phyloP scores from a whole-genome alignment of 1,284 basidiomycete species.

The Phlebopus sp. region DNA sequence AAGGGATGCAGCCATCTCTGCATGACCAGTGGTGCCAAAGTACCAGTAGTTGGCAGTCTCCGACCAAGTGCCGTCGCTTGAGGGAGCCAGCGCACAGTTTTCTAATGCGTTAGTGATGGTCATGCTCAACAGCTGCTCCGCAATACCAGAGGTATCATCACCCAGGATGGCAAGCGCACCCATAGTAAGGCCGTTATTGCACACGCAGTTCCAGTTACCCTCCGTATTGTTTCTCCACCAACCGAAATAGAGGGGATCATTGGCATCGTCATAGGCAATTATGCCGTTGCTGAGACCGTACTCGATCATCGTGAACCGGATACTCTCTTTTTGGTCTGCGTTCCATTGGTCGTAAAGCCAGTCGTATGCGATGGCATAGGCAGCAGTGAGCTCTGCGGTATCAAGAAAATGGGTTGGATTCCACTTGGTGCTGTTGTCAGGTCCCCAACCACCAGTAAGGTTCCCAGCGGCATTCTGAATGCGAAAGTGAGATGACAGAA shows the following conservation, averaged over 20 bases:
- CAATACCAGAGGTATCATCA: constrained; percentile 78
- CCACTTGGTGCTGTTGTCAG: constrained; percentile 61
- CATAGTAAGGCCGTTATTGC: constrained; percentile 88
- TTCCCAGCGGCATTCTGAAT: constrained; percentile 71
- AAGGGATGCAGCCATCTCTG: constrained; percentile 88
- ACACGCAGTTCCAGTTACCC: constrained; percentile 98
- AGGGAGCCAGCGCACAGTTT: constrained; percentile 73
- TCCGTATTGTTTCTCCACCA: constrained; percentile 61
- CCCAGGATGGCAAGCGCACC: constrained; percentile 88
- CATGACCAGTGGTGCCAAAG: constrained; percentile 89
- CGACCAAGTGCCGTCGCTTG: constrained; percentile 87
- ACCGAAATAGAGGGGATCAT: constrained; percentile 40
- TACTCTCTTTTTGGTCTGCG: constrained; percentile 64
- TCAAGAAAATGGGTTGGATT: constrained; percentile 94
- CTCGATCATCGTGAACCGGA: constrained; percentile 74
- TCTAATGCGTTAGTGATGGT: constrained; percentile 74
- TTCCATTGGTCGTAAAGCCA: constrained; percentile 91
- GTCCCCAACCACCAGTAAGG: constrained; percentile 60
- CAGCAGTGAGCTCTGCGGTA: constrained; percentile 83
- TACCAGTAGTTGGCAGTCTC: constrained; percentile 98
- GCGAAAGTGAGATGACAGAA: constrained; percentile 25
- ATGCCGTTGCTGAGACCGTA: constrained; percentile 75
- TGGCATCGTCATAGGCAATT: constrained; percentile 44
- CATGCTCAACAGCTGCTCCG: constrained; percentile 62
- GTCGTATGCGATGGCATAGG: constrained; percentile 92